These are phyloP conservation scores for Pseudozyma tsukubaensis DNA, from an alignment of 1,284 basidiomycete species.

Conservation along the genomic window DNA sequence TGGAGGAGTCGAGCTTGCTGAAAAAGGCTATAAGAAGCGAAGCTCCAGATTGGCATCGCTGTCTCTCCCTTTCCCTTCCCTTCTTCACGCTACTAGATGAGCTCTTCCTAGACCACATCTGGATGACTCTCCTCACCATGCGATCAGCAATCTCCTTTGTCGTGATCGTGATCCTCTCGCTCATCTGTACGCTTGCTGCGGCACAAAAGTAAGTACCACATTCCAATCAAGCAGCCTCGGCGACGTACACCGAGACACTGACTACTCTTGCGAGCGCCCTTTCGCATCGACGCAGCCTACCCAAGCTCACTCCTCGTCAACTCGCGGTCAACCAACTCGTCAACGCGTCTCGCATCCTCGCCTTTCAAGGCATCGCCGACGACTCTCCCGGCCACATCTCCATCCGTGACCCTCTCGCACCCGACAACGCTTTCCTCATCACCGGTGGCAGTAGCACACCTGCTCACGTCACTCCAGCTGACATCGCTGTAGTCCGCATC, in stretches of 20 bases:
- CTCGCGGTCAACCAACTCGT: constrained; percentile 48
- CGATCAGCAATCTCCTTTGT: neutral
- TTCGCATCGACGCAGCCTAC: constrained; percentile 9
- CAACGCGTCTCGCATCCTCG: constrained; percentile 49
- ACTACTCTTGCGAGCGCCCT: too few relatives aligned
- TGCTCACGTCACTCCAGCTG: constrained; percentile 37
- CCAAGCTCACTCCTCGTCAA: constrained; percentile 37
- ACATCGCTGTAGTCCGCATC: constrained; percentile 42
- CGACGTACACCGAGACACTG: neutral
- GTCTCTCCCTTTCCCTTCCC: too few relatives aligned
- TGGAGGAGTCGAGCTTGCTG: too few relatives aligned
- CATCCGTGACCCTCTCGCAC: constrained; percentile 36
- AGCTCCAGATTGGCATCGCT: too few relatives aligned
- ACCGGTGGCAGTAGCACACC: constrained; percentile 23
- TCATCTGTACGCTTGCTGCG: neutral
- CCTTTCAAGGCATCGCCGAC: constrained; percentile 39
- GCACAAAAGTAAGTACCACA: constrained; percentile 2
- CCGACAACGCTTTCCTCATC: constrained; percentile 34
- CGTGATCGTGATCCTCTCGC: neutral
- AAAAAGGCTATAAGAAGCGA: too few relatives aligned
- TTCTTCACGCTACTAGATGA: too few relatives aligned
- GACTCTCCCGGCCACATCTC: constrained; percentile 41
- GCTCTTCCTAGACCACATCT: neutral
- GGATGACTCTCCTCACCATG: neutral
- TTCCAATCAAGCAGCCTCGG: too few relatives aligned